Base-by-base conservation (phyloP, 2,329 filamentous ascomycete genomes). In the Fonsecaea multimorphosa region DNA sequence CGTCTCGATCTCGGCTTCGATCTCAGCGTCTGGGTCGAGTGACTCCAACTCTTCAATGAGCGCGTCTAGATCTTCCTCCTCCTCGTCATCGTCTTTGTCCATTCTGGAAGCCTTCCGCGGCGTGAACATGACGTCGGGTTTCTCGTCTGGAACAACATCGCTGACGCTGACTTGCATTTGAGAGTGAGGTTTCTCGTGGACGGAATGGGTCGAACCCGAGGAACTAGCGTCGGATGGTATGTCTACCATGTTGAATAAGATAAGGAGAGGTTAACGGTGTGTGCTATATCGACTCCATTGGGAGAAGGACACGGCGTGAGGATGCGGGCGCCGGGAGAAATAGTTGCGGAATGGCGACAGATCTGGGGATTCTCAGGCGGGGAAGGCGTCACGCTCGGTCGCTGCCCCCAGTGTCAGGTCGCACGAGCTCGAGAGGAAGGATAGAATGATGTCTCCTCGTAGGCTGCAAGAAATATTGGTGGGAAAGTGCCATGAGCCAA, bases 41-140 rank as follows among this genome's bases (percentile, higher is more conserved):
- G 89, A 92, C 81, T 95, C 90, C 72, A 96, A 89, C 74, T 95
- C 92, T 78, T 93, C 90, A 72, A 96, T 96, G 74, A 96, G 84
- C 74, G 89, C 87, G 76, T 96, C 91, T 72, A 96, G 92, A 77
- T 94, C 90, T 81, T 92, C 90, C 73, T 92, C 90, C 53, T 91
- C 90, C 24, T 93, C 89, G 56, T 91, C 89, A 5, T 89, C 88
- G 32, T 85, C 85, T 51, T 79, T 81, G 24, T 68, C 65, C 8
- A 56, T 51, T 24, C 63, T 65, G 8, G 63, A 66, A 16, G 55
- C 34, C 44, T 51, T 56, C 29, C 62, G 53, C 14, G 61, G 61
- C 19, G 36, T 56, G 57, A 63, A 66, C 40, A 61, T 34, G 40
- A 60, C 54, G 44, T 63, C 64, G 3, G 66, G 46, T 36, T 61